Evolutionary conservation across 1,284 basidiomycete species (phyloP).

Genomic region (Sporisorium reilianum): DNA sequence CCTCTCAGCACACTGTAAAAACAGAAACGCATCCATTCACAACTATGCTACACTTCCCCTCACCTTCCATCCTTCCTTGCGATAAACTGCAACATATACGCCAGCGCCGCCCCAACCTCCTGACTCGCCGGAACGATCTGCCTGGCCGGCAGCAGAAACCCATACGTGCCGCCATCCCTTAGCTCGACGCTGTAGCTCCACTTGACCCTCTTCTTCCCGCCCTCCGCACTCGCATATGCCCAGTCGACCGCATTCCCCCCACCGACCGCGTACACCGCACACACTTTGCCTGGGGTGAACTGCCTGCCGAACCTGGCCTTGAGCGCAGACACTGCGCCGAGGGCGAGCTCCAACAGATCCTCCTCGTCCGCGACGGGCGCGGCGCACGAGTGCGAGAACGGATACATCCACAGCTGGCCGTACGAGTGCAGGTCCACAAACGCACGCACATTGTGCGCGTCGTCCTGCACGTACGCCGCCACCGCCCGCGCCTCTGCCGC

Average conservation of each 20-base stretch:
- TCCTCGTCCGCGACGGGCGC: slow-evolving; percentile 80
- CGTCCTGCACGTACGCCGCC: slow-evolving; percentile 75
- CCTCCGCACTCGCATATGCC: slow-evolving; percentile 76
- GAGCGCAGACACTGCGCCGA: slow-evolving; percentile 78
- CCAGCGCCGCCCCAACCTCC: slow-evolving; percentile 26
- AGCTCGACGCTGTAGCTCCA: slow-evolving; percentile 83
- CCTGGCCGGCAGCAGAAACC: slow-evolving; percentile 78
- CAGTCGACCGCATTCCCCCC: slow-evolving; percentile 75
- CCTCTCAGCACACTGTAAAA: neutral
- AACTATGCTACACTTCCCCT: neutral
- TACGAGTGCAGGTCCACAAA: slow-evolving; percentile 85
- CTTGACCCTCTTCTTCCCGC: slow-evolving; percentile 73
- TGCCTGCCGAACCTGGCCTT: slow-evolving; percentile 74
- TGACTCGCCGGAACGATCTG: slow-evolving; percentile 79
- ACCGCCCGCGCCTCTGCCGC: slow-evolving; percentile 81
- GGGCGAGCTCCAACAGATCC: slow-evolving; percentile 81
- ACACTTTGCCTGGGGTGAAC: slow-evolving; percentile 77
- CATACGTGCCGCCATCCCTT: slow-evolving; percentile 85
- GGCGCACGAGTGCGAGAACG: slow-evolving; percentile 81
- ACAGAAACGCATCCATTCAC: neutral
- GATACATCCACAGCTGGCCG: slow-evolving; percentile 78
- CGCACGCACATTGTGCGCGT: slow-evolving; percentile 72
- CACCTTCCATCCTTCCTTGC: slow-evolving; percentile 21
- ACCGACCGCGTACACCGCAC: slow-evolving; percentile 71
- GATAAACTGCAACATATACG: slow-evolving; percentile 50